phyloP scores from a whole-genome alignment of 176 grass and related monocot genomes.

The Musa acuminata region DNA sequence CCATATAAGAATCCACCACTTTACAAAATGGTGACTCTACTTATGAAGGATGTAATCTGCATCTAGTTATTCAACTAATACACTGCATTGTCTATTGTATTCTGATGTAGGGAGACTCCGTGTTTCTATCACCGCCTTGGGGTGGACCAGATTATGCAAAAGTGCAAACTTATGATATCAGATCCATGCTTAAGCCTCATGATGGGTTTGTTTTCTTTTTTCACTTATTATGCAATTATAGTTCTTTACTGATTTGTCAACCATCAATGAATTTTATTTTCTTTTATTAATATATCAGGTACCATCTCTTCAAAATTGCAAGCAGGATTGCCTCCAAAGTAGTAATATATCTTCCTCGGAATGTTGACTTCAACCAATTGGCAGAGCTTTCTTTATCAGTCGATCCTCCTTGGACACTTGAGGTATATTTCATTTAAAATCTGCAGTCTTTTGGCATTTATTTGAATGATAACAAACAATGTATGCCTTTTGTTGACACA shows the following conservation, averaged over 20 bases:
- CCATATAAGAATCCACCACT: background rate
- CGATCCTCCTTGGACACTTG: conserved; percentile 73
- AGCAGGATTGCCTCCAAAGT: conserved; percentile 59
- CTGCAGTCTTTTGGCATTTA: background rate
- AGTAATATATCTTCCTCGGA: conserved; percentile 95
- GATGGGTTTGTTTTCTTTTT: conserved; percentile 59
- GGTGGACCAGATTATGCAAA: conserved; percentile 85
- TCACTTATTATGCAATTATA: conserved; percentile 2
- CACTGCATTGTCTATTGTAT: background rate
- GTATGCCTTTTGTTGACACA: background rate
- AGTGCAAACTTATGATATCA: conserved; percentile 68
- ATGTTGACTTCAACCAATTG: conserved; percentile 66
- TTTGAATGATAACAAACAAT: background rate
- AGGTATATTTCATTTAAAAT: conserved; percentile 30
- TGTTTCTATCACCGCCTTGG: conserved; percentile 96
- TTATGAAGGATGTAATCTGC: background rate
- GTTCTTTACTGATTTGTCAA: background rate
- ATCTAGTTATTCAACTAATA: no score
- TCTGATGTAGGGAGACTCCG: conserved; percentile 52
- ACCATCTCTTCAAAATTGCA: conserved; percentile 69
- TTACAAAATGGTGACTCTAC: background rate
- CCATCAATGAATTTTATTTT: background rate
- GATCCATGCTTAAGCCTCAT: conserved; percentile 78
- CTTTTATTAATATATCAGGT: conserved; percentile 30
- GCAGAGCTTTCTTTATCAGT: conserved; percentile 63